Conservation (phyloP, 352 stramenopile species). For the Blastocystis sp. region DNA sequence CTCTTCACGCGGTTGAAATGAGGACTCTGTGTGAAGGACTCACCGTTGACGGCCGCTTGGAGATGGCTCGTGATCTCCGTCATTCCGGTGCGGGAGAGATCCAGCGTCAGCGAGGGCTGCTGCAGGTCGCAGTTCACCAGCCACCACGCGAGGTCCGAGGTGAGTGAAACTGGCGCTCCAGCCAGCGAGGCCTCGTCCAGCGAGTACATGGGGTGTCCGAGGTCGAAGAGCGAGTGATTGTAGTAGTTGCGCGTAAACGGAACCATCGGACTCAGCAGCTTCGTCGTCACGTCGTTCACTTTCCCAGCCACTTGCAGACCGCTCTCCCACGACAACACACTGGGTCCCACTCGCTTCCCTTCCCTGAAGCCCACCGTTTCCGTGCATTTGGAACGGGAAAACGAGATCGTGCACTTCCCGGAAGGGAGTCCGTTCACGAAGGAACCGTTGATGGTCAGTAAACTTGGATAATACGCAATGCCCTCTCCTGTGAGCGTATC, state of each 20-base stretch:
- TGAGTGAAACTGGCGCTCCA: too few species aligned
- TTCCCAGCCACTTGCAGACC: neutral
- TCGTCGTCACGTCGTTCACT: neutral
- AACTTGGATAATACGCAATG: neutral
- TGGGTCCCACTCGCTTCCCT: neutral
- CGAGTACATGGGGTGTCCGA: neutral
- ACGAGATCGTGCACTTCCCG: neutral
- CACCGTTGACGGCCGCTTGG: neutral
- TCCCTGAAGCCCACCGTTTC: neutral
- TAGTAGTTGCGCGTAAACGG: neutral
- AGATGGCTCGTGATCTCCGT: neutral
- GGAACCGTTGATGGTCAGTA: neutral
- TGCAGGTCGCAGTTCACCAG: neutral
- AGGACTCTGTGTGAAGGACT: neutral
- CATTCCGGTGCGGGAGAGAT: neutral
- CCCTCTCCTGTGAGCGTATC: neutral
- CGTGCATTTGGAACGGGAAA: neutral
- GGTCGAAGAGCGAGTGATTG: neutral
- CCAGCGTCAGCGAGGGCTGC: neutral
- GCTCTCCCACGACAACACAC: neutral
- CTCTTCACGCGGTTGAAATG: neutral
- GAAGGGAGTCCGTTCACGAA: neutral
- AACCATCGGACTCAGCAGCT: neutral
- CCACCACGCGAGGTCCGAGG: neutral
- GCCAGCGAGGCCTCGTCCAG: neutral